A percentile compares a stretch with the other conserved stretches of the same genome.
phyloP scores from a whole-genome alignment of 176 grass and related monocot genomes.

The Oropetium thomaeum region DNA sequence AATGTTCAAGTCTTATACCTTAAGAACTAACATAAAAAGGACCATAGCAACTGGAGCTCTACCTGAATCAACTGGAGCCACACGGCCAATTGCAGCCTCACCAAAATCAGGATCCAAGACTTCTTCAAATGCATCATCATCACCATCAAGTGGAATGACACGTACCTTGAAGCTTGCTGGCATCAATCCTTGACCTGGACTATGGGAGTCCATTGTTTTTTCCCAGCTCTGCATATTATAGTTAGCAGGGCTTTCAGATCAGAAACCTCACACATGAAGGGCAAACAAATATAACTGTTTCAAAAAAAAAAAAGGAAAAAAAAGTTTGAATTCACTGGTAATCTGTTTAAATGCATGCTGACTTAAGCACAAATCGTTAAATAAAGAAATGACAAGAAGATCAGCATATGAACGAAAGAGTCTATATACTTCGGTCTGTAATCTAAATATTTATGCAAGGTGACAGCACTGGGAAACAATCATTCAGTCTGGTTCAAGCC shows the following conservation, averaged over 20 bases:
- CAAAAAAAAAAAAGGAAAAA: background rate
- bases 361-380: background rate
- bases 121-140: constrained; percentile 70
- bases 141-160: constrained; percentile 62
- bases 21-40: background rate
- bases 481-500: too few relatives aligned
- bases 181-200: constrained; percentile 85
- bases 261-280: background rate
- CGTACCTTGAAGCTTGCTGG: constrained; percentile 88
- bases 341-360: background rate
- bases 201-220: constrained; percentile 95
- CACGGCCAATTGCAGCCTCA: constrained; percentile 78
- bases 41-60: background rate
- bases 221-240: constrained; percentile 70
- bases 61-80: constrained; percentile 92
- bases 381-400: background rate
- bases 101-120: constrained; percentile 92
- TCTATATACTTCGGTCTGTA: too few relatives aligned
- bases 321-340: background rate
- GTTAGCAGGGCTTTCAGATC: background rate
- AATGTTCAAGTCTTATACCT: background rate
- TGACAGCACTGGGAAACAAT: too few relatives aligned
- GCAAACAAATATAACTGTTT: background rate
- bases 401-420: background rate
- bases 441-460: background rate